A percentile compares a stretch with the other conserved stretches of the same genome.
Evolutionary conservation across 2,329 filamentous ascomycete species (phyloP).

Genomic region (Elsinoe necatrix): DNA sequence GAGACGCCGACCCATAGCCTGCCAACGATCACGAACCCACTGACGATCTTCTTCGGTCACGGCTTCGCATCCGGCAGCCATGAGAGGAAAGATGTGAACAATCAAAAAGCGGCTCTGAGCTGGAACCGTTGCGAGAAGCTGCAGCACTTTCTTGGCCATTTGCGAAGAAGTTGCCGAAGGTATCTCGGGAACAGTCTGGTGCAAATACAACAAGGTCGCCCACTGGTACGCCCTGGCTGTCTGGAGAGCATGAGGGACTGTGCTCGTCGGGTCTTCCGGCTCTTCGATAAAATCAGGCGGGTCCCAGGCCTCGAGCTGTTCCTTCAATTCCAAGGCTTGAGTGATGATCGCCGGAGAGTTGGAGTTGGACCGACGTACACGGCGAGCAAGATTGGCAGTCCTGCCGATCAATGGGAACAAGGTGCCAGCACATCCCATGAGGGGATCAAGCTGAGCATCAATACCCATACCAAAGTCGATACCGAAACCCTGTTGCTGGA

Average conservation of each 20-base stretch:
- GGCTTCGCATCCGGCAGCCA: constrained; percentile 59
- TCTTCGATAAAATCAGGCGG: constrained; percentile 50
- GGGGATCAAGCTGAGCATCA: constrained; percentile 55
- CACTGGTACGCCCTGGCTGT: constrained; percentile 60
- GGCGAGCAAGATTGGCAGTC: constrained; percentile 57
- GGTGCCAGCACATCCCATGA: constrained; percentile 61
- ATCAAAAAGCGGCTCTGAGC: constrained; percentile 54
- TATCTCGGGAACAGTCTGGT: constrained; percentile 61
- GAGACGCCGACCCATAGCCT: constrained; percentile 51
- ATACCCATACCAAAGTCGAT: constrained; percentile 31
- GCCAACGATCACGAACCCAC: constrained; percentile 58
- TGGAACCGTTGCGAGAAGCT: constrained; percentile 55
- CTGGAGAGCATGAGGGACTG: constrained; percentile 55
- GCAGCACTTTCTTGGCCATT: constrained; percentile 54
- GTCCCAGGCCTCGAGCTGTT: constrained; percentile 52
- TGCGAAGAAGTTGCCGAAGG: constrained; percentile 48
- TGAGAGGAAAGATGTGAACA: constrained; percentile 61
- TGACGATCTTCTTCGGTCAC: constrained; percentile 50
- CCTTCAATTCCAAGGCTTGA: constrained; percentile 54
- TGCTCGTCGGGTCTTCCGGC: constrained; percentile 55
- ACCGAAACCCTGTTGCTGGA: constrained; percentile 25
- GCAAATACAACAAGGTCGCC: constrained; percentile 57
- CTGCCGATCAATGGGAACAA: constrained; percentile 61
- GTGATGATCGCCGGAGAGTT: constrained; percentile 55
- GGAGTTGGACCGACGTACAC: constrained; percentile 46